These are phyloP conservation scores for Gonapodya prolifera DNA, from an alignment of 192 early-diverging fungal species.

Conservation along the genomic window DNA sequence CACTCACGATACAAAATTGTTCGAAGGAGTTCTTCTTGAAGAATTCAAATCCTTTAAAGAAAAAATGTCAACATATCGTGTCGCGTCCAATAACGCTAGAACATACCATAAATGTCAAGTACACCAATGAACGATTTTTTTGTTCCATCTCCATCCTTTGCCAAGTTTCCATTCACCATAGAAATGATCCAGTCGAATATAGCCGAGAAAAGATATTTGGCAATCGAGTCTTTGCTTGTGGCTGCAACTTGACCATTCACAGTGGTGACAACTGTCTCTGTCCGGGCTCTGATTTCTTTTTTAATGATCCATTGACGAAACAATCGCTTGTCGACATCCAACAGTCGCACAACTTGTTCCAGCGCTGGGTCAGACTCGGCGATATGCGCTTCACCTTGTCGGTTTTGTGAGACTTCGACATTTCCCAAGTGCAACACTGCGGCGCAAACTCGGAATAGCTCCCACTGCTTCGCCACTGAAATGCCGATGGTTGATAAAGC, in stretches of 20 bases:
- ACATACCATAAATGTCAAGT: conserved; percentile 85
- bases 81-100: not conserved
- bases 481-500: conserved; percentile 80
- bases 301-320: conserved; percentile 93
- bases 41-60: conserved; percentile 92
- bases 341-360: conserved; percentile 47
- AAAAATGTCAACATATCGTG: not conserved
- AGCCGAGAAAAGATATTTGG: conserved; percentile 91
- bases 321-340: conserved; percentile 61
- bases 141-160: conserved; percentile 25
- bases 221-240: conserved; percentile 79
- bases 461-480: conserved; percentile 63
- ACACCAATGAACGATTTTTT: conserved; percentile 82
- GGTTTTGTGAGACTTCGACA: conserved; percentile 64
- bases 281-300: conserved; percentile 79
- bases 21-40: conserved; percentile 99
- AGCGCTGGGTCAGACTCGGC: conserved; percentile 65
- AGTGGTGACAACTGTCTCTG: conserved; percentile 81
- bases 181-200: conserved; percentile 94
- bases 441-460: conserved; percentile 81
- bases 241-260: conserved; percentile 57
- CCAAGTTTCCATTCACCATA: conserved; percentile 72
- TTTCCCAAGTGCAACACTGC: conserved; percentile 92
- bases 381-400: conserved; percentile 53
- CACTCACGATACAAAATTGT: conserved; percentile 99